A percentile compares a stretch with the other conserved stretches of the same genome.
Conservation (phyloP, 2,329 filamentous ascomycete genomes). For the Aspergillaceae sp. region DNA sequence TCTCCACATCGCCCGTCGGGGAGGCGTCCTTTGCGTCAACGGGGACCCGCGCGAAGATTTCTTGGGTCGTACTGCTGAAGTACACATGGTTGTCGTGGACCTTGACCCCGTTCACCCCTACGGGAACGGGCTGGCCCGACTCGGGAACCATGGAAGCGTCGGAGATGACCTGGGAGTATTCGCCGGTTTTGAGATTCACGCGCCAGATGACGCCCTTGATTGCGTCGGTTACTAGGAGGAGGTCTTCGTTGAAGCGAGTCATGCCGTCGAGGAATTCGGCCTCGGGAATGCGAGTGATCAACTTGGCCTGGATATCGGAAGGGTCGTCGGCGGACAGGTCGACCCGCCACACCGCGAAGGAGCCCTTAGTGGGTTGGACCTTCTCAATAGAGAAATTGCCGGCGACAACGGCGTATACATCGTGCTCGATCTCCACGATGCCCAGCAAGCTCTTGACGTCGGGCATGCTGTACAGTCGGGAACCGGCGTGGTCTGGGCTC, state of each 20-base stretch:
- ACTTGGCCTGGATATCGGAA: background rate
- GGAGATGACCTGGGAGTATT: background rate
- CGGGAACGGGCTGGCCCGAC: background rate
- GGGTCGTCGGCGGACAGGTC: background rate
- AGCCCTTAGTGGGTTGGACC: background rate
- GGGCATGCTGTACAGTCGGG: constrained; percentile 2
- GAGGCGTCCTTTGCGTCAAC: background rate
- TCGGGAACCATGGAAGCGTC: constrained; percentile 1
- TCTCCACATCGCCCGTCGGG: constrained; percentile 1
- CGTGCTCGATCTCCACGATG: constrained; percentile 1
- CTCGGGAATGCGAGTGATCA: background rate
- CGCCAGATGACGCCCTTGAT: constrained; percentile 8
- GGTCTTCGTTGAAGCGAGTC: constrained; percentile 1
- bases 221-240: constrained; percentile 1
- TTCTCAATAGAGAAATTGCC: background rate
- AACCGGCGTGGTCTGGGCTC: background rate
- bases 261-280: constrained; percentile 3
- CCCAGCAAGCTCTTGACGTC: constrained; percentile 2
- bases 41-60: constrained; percentile 1
- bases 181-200: constrained; percentile 1
- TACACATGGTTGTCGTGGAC: constrained; percentile 5
- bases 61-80: constrained; percentile 2
- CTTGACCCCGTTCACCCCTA: constrained; percentile 5
- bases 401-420: background rate
- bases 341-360: constrained; percentile 1